A percentile compares a stretch with the other conserved stretches of the same genome.
Conservation (phyloP, 1,284 basidiomycete genomes). For the Cerrena zonata region DNA sequence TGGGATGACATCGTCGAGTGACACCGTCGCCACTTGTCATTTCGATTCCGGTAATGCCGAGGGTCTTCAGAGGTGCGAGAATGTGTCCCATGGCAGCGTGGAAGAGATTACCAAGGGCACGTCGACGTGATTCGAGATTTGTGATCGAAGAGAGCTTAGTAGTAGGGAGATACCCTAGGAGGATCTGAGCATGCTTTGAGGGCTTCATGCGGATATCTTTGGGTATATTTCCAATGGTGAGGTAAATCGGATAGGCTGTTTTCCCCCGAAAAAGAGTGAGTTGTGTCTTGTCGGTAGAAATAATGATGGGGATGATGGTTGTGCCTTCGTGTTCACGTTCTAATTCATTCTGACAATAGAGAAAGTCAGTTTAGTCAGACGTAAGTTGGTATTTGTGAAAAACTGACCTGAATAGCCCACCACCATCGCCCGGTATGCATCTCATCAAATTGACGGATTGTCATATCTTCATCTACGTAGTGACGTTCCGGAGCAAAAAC, state of each 20-base stretch:
- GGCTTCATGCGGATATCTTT: conserved; percentile 35
- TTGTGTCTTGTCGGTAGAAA: too few species aligned
- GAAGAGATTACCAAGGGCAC: conserved; percentile 17
- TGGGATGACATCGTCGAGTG: conserved; percentile 19
- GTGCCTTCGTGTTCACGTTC: conserved; percentile 29
- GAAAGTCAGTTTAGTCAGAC: background rate
- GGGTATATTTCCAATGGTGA: conserved; percentile 41
- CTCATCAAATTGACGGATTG: conserved; percentile 25
- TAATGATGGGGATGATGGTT: conserved; percentile 36
- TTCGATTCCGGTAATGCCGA: conserved; percentile 13
- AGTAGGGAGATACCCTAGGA: conserved; percentile 36
- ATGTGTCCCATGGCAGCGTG: conserved; percentile 20
- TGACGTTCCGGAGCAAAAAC: conserved; percentile 29
- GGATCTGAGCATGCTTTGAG: conserved; percentile 29
- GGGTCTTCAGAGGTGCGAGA: conserved; percentile 13
- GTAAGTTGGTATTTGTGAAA: background rate
- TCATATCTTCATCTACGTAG: conserved; percentile 21
- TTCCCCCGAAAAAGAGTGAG: conserved; percentile 33
- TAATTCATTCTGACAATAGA: conserved; percentile 12
- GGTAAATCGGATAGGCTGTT: conserved; percentile 36
- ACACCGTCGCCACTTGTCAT: conserved; percentile 22
- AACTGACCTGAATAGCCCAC: conserved; percentile 30
- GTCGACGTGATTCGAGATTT: conserved; percentile 14
- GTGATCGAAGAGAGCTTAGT: conserved; percentile 26
- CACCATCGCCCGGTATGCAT: conserved; percentile 35